These are phyloP conservation scores for Herpetomonas samuelpessoai DNA, from an alignment of 208 protist genomes.

Conservation along the genomic window DNA sequence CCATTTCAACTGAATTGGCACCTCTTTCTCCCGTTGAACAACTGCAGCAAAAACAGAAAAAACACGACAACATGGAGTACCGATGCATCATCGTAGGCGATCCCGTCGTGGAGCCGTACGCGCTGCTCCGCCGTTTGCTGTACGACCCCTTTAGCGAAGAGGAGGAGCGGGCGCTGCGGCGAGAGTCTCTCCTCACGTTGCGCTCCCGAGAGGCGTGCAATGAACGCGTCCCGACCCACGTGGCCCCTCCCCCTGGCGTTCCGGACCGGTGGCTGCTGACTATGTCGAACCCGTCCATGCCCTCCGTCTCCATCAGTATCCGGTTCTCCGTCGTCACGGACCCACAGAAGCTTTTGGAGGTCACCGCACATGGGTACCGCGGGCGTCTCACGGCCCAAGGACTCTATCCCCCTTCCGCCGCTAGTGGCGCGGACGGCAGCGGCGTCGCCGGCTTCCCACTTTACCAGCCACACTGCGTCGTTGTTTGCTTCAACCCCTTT, in stretches of 20 bases:
- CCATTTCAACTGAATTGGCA: too few relatives aligned
- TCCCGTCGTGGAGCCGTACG: conserved; percentile 29
- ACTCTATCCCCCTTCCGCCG: background rate
- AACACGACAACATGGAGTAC: conserved; percentile 39
- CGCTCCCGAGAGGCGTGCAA: conserved; percentile 14
- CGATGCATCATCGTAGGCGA: conserved; percentile 46
- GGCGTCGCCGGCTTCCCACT: conserved; percentile 7
- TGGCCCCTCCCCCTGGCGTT: conserved; percentile 11
- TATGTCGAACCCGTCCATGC: conserved; percentile 48
- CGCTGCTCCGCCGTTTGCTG: conserved; percentile 34
- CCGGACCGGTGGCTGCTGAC: conserved; percentile 10
- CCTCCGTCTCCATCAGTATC: conserved; percentile 40
- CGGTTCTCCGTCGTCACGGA: conserved; percentile 31
- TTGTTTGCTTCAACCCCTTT: conserved; percentile 32
- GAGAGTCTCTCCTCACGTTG: conserved; percentile 10
- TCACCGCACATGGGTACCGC: background rate
- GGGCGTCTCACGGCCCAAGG: background rate
- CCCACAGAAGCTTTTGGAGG: conserved; percentile 13
- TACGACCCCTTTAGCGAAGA: conserved; percentile 18
- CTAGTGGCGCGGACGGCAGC: background rate
- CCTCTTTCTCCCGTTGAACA: too few relatives aligned
- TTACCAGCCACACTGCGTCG: conserved; percentile 23
- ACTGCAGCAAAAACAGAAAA: conserved; percentile 1
- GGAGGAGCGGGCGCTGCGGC: conserved; percentile 15
- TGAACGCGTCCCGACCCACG: conserved; percentile 10